phyloP scores from a whole-genome alignment of 495 filamentous ascomycete genomes.

The Penicillium alfredii region DNA sequence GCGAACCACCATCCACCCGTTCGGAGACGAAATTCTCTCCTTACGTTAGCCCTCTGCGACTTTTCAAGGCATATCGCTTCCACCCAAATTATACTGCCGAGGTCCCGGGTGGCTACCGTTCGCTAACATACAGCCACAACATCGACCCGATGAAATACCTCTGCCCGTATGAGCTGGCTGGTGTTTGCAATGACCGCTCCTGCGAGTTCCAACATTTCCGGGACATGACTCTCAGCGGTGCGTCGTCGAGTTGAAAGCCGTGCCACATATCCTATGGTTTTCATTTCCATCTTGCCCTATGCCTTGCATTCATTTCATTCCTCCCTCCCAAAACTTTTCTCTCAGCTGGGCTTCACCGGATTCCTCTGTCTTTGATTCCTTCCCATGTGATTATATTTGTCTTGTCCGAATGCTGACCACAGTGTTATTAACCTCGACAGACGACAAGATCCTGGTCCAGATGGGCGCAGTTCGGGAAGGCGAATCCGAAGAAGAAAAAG shows the following conservation, averaged over 20 bases:
- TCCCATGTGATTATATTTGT: conserved; percentile 22
- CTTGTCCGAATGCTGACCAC: conserved; percentile 55
- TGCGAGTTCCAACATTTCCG: conserved; percentile 77
- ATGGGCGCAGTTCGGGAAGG: conserved; percentile 70
- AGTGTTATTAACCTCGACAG: conserved; percentile 53
- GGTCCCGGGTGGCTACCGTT: conserved; percentile 72
- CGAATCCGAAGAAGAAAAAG: conserved; percentile 61
- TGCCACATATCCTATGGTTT: conserved; percentile 20
- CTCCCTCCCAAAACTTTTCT: conserved; percentile 6
- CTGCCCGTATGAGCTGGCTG: conserved; percentile 68
- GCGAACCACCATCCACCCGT: conserved; percentile 10
- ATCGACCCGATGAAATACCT: conserved; percentile 69
- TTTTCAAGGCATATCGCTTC: conserved; percentile 84
- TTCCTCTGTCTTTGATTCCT: conserved; percentile 5
- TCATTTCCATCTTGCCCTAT: conserved; percentile 6
- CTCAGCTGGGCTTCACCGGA: conserved; percentile 5
- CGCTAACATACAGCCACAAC: conserved; percentile 85
- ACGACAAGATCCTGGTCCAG: conserved; percentile 80
- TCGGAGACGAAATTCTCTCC: conserved; percentile 51
- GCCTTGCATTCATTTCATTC: conserved; percentile 7
- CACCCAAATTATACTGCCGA: conserved; percentile 66
- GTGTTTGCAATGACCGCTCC: conserved; percentile 66
- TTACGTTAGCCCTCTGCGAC: conserved; percentile 75
- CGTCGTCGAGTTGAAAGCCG: conserved; percentile 48
- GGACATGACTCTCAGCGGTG: conserved; percentile 73